Evolutionary conservation across 768 basidiomycete species (phyloP).

Genomic region (Lactarius hengduanensis): DNA sequence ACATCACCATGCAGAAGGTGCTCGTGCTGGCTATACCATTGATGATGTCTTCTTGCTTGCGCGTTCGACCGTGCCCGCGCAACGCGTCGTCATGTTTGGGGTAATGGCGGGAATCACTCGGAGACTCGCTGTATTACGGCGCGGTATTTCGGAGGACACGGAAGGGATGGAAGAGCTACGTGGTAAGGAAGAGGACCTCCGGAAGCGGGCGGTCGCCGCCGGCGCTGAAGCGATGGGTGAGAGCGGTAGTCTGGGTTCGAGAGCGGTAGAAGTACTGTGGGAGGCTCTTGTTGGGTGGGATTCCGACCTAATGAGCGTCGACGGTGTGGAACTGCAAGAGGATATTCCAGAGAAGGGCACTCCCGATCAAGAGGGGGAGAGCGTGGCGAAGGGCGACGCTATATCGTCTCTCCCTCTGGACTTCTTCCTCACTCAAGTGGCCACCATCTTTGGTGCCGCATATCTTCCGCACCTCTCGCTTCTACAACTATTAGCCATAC

Average conservation of each 20-base stretch:
- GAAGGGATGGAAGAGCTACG: slow-evolving; percentile 38
- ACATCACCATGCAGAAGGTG: slow-evolving; percentile 83
- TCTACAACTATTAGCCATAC: slow-evolving; percentile 54
- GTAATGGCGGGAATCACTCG: slow-evolving; percentile 61
- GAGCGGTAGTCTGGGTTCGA: slow-evolving; percentile 62
- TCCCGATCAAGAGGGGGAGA: slow-evolving; percentile 33
- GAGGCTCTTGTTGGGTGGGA: slow-evolving; percentile 71
- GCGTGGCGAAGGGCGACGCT: slow-evolving; percentile 31
- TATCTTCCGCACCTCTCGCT: slow-evolving; percentile 50
- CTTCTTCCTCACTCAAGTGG: slow-evolving; percentile 53
- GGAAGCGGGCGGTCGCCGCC: slow-evolving; percentile 63
- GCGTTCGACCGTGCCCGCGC: slow-evolving; percentile 78
- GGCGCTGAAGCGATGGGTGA: slow-evolving; percentile 66
- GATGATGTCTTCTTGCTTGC: slow-evolving; percentile 80
- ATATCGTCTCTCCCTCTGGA: slow-evolving; percentile 41
- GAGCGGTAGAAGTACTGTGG: slow-evolving; percentile 73
- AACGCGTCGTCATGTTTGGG: slow-evolving; percentile 78
- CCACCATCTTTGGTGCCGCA: slow-evolving; percentile 40
- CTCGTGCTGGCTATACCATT: slow-evolving; percentile 84
- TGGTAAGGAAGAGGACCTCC: slow-evolving; percentile 43
- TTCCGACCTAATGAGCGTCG: slow-evolving; percentile 34
- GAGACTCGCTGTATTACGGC: slow-evolving; percentile 33
- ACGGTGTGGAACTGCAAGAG: slow-evolving; percentile 49
- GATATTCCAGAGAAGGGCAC: slow-evolving; percentile 29
- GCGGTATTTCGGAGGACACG: slow-evolving; percentile 32